A percentile compares a stretch with the other conserved stretches of the same genome.
Conservation (phyloP, 495 filamentous ascomycete species). For the Ascodesmis nigricans region DNA sequence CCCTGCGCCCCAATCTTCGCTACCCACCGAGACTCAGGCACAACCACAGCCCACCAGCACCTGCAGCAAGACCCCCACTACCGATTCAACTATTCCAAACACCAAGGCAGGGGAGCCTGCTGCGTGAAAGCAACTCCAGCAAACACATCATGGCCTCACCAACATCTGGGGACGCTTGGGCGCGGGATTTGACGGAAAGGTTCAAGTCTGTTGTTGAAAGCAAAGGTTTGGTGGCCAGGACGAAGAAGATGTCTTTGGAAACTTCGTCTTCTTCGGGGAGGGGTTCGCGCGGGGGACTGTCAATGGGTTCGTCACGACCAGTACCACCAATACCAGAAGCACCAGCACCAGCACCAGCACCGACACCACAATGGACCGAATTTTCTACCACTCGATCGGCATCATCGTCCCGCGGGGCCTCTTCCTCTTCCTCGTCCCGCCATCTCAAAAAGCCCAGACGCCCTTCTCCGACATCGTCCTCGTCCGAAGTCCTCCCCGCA, state of each 20-base stretch:
- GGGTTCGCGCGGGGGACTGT: too few species aligned
- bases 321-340: slow-evolving; percentile 5
- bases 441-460: not conserved
- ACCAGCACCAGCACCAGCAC: slow-evolving; percentile 5
- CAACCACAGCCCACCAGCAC: slow-evolving; percentile 1
- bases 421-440: slow-evolving; percentile 3
- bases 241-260: slow-evolving; percentile 11
- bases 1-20: slow-evolving; percentile 1
- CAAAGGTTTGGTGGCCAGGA: slow-evolving; percentile 16
- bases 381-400: slow-evolving; percentile 7
- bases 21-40: not conserved
- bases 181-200: slow-evolving; percentile 13
- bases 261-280: too few species aligned
- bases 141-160: not conserved
- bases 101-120: not conserved
- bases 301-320: slow-evolving; percentile 10
- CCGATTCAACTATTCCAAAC: slow-evolving; percentile 5
- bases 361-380: not conserved
- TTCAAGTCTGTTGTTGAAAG: slow-evolving; percentile 16
- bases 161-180: slow-evolving; percentile 10
- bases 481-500: slow-evolving; percentile 16
- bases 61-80: slow-evolving; percentile 3
- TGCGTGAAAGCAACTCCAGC: slow-evolving; percentile 1
- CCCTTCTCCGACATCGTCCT: slow-evolving; percentile 5
- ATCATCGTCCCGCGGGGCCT: slow-evolving; percentile 4